Percentiles rank a stretch among this genome's conserved stretches.
phyloP scores from a whole-genome alignment of 139 green algal genomes.

The Yamagishiella unicocca region DNA sequence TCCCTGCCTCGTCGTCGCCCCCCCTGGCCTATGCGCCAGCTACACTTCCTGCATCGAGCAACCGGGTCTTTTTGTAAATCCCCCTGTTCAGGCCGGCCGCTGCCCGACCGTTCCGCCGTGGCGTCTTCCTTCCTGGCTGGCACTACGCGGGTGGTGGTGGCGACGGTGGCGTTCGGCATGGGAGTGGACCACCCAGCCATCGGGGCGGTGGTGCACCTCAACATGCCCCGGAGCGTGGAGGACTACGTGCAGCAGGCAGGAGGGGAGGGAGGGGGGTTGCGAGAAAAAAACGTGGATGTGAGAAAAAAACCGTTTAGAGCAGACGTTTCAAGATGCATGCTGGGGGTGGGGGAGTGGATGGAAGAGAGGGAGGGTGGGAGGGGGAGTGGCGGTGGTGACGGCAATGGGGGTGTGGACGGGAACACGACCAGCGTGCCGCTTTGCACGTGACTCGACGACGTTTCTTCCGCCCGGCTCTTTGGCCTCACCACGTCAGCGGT shows the following conservation, averaged over 20 bases:
- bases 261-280: neutral
- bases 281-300: neutral
- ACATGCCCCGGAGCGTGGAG: conserved; percentile 85
- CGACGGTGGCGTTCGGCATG: conserved; percentile 62
- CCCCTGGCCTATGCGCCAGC: no score
- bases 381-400: conserved; percentile 79
- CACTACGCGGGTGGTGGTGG: conserved; percentile 59
- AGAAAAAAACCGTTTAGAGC: neutral
- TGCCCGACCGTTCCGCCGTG: conserved; percentile 5
- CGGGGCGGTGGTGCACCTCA: conserved; percentile 81
- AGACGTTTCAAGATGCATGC: neutral
- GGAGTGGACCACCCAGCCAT: conserved; percentile 52
- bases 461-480: no score
- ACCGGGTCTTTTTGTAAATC: no score
- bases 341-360: neutral
- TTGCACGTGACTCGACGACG: no score
- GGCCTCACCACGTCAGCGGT: no score
- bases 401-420: no score
- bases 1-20: no score
- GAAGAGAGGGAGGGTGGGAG: conserved; percentile 47
- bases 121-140: conserved; percentile 67
- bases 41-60: no score
- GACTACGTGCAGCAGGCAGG: conserved; percentile 93
- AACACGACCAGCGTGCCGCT: no score
- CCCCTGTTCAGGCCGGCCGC: neutral